phyloP scores from a whole-genome alignment of 768 basidiomycete species.

The Suillus subalutaceus region DNA sequence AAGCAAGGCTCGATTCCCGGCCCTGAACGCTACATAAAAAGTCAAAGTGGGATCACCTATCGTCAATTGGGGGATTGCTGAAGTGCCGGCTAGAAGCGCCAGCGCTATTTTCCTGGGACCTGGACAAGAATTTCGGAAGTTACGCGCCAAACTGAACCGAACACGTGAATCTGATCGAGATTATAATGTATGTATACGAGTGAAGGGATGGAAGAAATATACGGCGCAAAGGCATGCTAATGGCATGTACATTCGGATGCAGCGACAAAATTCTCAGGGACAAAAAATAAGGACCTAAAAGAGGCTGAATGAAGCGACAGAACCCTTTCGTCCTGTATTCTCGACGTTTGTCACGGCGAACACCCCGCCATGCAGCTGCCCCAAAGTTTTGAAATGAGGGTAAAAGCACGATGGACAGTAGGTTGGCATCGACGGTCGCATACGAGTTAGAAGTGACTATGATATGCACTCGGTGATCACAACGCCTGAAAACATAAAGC shows the following conservation, averaged over 20 bases:
- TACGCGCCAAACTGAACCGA: neutral
- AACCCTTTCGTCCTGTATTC: neutral
- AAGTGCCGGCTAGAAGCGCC: neutral
- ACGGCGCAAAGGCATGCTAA: neutral
- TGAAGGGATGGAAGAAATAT: neutral
- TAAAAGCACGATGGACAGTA: neutral
- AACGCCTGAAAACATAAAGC: neutral
- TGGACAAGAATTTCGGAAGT: neutral
- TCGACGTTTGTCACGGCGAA: neutral
- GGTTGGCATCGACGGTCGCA: neutral
- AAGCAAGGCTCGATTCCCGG: neutral
- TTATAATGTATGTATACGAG: neutral
- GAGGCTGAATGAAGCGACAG: neutral
- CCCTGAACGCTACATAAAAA: neutral
- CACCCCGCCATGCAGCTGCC: neutral
- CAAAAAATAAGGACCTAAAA: neutral
- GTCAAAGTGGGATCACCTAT: neutral
- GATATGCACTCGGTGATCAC: neutral
- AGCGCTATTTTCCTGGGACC: neutral
- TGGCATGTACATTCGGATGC: neutral
- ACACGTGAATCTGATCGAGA: neutral
- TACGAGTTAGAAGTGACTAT: neutral
- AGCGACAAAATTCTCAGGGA: neutral
- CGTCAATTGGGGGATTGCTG: neutral
- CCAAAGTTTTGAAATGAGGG: neutral